These are phyloP conservation scores for Herpetomonas tarakana DNA, from an alignment of 208 protist genomes.

Conservation along the genomic window DNA sequence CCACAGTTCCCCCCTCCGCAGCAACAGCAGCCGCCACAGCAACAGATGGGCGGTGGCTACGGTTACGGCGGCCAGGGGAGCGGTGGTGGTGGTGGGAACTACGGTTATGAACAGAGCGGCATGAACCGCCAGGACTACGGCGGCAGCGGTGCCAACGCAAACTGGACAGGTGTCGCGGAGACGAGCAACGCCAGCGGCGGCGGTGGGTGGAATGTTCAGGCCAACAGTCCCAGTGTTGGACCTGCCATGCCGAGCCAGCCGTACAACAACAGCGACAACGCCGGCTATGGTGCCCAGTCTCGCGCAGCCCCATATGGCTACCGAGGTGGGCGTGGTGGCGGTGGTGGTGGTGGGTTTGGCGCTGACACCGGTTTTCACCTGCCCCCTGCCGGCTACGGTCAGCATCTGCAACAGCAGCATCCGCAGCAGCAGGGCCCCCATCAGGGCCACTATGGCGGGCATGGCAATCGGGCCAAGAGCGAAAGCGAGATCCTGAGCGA, in stretches of 20 bases:
- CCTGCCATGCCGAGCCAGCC: conserved; percentile 1
- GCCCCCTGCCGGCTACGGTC: too few species aligned
- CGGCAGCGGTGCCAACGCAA: neutral
- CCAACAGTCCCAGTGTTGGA: neutral
- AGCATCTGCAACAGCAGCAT: neutral
- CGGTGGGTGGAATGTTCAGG: conserved; percentile 6
- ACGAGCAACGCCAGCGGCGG: neutral
- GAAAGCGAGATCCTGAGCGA: conserved; percentile 71
- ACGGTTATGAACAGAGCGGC: conserved; percentile 1
- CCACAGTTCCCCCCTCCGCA: conserved; percentile 8
- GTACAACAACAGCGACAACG: conserved; percentile 4
- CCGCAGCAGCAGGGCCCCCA: conserved; percentile 5
- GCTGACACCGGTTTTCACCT: too few species aligned
- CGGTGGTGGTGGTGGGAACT: conserved; percentile 5
- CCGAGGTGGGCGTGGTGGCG: too few species aligned
- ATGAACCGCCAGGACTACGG: neutral
- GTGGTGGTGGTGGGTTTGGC: too few species aligned
- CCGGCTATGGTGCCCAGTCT: too few species aligned
- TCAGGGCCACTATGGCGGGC: neutral
- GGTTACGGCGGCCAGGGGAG: neutral
- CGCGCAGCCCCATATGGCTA: too few species aligned
- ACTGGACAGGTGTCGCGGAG: conserved; percentile 1
- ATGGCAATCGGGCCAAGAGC: conserved; percentile 24
- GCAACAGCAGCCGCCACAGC: conserved; percentile 1
- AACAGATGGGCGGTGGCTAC: neutral